A percentile compares a stretch with the other conserved stretches of the same genome.
These are phyloP conservation scores for Pichia sp. DNA, from an alignment of 1,139 yeast genomes.

Conservation along the genomic window DNA sequence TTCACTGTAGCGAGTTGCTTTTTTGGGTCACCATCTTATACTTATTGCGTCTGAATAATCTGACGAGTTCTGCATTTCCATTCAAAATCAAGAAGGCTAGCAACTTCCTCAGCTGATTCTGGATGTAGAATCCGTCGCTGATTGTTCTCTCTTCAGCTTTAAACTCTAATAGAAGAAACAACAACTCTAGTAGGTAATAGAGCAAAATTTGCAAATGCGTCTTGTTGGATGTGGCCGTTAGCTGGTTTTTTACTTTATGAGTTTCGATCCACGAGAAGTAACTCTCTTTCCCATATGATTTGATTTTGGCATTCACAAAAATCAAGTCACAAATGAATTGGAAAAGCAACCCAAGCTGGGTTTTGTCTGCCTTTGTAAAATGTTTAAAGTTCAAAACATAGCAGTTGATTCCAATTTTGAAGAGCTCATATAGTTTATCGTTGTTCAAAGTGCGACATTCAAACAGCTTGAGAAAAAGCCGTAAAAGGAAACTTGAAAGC, in stretches of 20 bases:
- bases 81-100: conserved; percentile 18
- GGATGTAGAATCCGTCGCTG: neutral
- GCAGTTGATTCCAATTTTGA: conserved; percentile 14
- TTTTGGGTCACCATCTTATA: neutral
- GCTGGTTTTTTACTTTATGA: conserved; percentile 12
- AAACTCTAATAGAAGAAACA: conserved; percentile 10
- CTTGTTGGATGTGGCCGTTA: conserved; percentile 7
- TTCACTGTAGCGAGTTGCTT: no score
- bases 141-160: neutral
- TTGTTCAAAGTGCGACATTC: conserved; percentile 5
- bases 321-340: conserved; percentile 13
- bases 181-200: conserved; percentile 13
- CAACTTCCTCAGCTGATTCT: conserved; percentile 8
- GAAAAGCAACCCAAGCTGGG: conserved; percentile 10
- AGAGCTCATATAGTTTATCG: conserved; percentile 10
- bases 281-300: neutral
- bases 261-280: neutral
- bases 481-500: conserved; percentile 9
- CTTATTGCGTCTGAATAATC: conserved; percentile 5
- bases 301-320: neutral
- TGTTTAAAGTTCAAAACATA: conserved; percentile 11
- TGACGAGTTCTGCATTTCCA: conserved; percentile 8
- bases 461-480: conserved; percentile 6
- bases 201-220: conserved; percentile 8
- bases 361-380: conserved; percentile 7